These are phyloP conservation scores for Vaccinium vitisidaea DNA, from an alignment of 148 eudicot species.

Conservation along the genomic window DNA sequence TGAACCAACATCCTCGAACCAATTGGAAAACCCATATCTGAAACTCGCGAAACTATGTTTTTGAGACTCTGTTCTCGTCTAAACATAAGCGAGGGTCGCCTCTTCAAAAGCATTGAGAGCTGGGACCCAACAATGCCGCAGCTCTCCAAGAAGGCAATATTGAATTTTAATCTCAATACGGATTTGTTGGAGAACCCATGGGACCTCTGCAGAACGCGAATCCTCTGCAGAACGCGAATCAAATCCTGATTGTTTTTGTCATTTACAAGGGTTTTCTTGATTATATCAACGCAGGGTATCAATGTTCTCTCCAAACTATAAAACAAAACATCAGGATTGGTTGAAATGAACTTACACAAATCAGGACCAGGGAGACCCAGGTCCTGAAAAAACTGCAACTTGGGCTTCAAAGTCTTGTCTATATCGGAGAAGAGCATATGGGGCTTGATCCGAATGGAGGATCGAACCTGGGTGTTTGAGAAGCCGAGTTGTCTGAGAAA, in stretches of 20 bases:
- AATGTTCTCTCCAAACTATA: background rate
- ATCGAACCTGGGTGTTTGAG: conserved; percentile 2
- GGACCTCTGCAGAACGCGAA: background rate
- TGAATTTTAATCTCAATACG: conserved; percentile 1
- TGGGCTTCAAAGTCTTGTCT: conserved; percentile 13
- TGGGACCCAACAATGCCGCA: conserved; percentile 29
- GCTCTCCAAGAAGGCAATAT: conserved; percentile 11
- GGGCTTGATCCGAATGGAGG: background rate
- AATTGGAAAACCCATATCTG: conserved; percentile 20
- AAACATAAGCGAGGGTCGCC: conserved; percentile 18
- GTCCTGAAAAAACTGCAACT: conserved; percentile 12
- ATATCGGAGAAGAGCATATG: background rate
- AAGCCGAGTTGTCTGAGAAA: conserved; percentile 8
- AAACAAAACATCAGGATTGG: background rate
- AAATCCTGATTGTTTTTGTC: conserved; percentile 12
- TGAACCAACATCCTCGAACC: conserved; percentile 30
- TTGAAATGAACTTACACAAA: conserved; percentile 15
- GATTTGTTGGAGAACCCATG: background rate
- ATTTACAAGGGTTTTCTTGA: background rate
- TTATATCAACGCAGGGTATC: background rate
- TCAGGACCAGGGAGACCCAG: conserved; percentile 13
- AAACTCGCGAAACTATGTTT: conserved; percentile 10
- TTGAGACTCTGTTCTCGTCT: background rate
- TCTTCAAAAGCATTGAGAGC: conserved; percentile 21
- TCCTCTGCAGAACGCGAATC: conserved; percentile 10